Conservation (phyloP, 805 yeast genomes). For the Lachancea lanzarotensis region DNA sequence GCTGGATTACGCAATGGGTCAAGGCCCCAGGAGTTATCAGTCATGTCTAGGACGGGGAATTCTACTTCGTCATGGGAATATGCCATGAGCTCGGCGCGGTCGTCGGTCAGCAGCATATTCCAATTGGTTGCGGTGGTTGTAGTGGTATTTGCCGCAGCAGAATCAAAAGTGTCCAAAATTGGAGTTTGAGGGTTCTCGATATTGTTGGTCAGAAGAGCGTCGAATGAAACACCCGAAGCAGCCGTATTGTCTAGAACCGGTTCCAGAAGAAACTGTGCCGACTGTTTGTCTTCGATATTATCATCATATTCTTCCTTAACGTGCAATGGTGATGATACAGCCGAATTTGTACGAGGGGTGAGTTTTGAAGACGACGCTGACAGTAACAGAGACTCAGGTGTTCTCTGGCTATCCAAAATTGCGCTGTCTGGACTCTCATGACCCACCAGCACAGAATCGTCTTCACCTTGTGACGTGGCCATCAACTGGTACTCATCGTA, state of each 20-base stretch:
- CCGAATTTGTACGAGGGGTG: not conserved
- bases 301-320: not conserved
- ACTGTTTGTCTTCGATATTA: not conserved
- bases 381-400: not conserved
- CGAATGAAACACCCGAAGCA: not conserved
- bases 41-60: slow-evolving; percentile 10
- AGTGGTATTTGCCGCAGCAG: not conserved
- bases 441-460: not conserved
- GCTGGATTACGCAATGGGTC: slow-evolving; percentile 43
- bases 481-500: slow-evolving; percentile 7
- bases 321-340: not conserved
- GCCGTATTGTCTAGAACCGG: not conserved
- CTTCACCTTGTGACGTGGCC: slow-evolving; percentile 3
- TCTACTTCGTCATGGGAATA: slow-evolving; percentile 7
- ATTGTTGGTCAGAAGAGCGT: not conserved
- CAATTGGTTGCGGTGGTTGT: slow-evolving; percentile 3
- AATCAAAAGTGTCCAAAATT: not conserved
- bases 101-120: slow-evolving; percentile 10
- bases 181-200: not conserved
- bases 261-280: not conserved
- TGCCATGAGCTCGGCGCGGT: not conserved
- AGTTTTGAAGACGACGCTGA: slow-evolving; percentile 1
- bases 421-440: not conserved
- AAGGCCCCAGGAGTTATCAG: slow-evolving; percentile 32
- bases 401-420: not conserved